Conservation (phyloP, 169 alveolate genomes). For the Cystoisospora suis region DNA sequence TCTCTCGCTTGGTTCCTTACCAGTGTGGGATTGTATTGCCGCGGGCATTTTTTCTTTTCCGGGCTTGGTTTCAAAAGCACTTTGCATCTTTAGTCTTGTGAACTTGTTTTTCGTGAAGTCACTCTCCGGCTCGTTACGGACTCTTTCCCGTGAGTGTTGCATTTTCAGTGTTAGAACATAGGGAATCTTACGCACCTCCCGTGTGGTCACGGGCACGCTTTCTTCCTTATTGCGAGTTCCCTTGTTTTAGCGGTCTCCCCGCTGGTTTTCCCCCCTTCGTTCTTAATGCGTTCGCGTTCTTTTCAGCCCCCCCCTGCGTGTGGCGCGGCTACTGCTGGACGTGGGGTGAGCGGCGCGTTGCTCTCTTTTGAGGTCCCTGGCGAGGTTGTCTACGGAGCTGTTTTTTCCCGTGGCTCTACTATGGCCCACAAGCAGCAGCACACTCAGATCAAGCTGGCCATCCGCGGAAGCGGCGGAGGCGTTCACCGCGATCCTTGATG, state of each 20-base stretch:
- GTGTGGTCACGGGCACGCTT: background rate
- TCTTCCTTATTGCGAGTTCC: background rate
- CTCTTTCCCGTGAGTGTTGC: no score
- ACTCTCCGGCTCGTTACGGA: no score
- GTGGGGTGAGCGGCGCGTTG: conserved; percentile 33
- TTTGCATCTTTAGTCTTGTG: no score
- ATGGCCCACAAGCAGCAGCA: background rate
- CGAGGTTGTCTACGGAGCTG: no score
- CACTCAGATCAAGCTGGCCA: background rate
- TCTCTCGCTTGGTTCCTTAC: no score
- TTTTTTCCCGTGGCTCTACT: no score
- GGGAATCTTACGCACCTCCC: no score
- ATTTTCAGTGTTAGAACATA: no score
- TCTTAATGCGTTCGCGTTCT: conserved; percentile 27
- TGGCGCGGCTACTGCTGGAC: conserved; percentile 31
- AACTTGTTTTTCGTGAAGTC: no score
- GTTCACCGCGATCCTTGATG: conserved; percentile 40
- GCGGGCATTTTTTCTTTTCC: no score
- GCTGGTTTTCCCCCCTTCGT: background rate
- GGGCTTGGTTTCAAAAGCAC: no score
- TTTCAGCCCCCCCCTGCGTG: conserved; percentile 25
- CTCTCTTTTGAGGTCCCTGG: background rate
- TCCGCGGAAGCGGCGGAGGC: conserved; percentile 34
- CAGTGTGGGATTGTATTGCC: no score
- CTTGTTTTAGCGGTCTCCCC: conserved; percentile 11